phyloP scores from a whole-genome alignment of 169 alveolate genomes.

The Theileria sp. region DNA sequence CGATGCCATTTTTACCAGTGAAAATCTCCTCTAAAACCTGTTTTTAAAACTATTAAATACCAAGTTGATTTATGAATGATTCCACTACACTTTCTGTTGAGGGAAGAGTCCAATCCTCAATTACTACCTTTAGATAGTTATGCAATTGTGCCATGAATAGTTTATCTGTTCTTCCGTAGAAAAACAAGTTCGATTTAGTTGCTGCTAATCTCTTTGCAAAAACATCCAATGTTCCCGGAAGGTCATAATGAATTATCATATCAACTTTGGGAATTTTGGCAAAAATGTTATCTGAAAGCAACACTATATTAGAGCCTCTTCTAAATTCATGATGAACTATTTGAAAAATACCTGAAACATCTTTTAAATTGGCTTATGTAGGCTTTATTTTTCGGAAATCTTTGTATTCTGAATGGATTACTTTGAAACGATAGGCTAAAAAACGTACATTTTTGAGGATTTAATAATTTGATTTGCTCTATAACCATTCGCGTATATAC shows the following conservation, averaged over 20 bases:
- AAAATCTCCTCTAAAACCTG: slow-evolving; percentile 9
- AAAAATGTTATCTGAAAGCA: slow-evolving; percentile 29
- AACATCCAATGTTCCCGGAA: slow-evolving; percentile 30
- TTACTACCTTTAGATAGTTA: slow-evolving; percentile 1
- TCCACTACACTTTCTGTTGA: slow-evolving; percentile 24
- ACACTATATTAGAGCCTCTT: slow-evolving; percentile 20
- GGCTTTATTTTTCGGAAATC: slow-evolving; percentile 35
- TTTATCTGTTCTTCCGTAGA: slow-evolving; percentile 30
- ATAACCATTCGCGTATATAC: slow-evolving; percentile 40
- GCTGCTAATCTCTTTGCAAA: slow-evolving; percentile 21
- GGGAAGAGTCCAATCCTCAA: slow-evolving; percentile 43
- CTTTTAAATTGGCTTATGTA: slow-evolving; percentile 41
- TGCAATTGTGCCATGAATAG: slow-evolving; percentile 55
- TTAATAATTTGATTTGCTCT: slow-evolving; percentile 18
- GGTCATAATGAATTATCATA: slow-evolving; percentile 52
- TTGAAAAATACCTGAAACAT: slow-evolving; percentile 36
- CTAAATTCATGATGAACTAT: not conserved
- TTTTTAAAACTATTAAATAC: slow-evolving; percentile 4
- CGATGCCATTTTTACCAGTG: not conserved
- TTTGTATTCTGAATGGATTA: slow-evolving; percentile 25
- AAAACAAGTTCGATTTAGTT: slow-evolving; percentile 29
- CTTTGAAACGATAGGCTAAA: too few species aligned
- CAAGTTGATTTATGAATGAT: slow-evolving; percentile 33
- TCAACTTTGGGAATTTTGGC: slow-evolving; percentile 46
- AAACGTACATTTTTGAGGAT: slow-evolving; percentile 31